phyloP scores from a whole-genome alignment of 805 yeast genomes.

The Metschnikowia vanudenii region DNA sequence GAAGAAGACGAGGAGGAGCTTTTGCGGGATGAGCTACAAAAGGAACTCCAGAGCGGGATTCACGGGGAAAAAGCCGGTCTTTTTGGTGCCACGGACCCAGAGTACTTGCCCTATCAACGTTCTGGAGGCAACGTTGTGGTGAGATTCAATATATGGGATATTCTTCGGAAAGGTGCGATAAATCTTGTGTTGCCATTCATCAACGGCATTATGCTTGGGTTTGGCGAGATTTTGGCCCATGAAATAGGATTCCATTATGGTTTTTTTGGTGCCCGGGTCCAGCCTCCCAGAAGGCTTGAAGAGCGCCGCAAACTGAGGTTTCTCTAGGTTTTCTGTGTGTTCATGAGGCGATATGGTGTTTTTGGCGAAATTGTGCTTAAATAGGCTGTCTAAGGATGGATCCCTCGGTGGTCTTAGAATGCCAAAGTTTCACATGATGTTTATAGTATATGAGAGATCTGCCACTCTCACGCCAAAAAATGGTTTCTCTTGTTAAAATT shows the following conservation, averaged over 20 bases:
- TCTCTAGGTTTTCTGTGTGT: background rate
- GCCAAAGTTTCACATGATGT: too few species aligned
- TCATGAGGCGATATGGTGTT: too few species aligned
- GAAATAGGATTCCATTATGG: slow-evolving; percentile 81
- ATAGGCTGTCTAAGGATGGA: too few species aligned
- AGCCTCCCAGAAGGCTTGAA: slow-evolving; percentile 35
- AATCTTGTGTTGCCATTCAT: slow-evolving; percentile 83
- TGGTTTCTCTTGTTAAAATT: too few species aligned
- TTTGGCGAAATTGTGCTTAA: too few species aligned
- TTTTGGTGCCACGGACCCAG: slow-evolving; percentile 4
- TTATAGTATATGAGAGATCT: too few species aligned
- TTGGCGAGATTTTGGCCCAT: slow-evolving; percentile 93
- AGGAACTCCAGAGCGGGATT: background rate
- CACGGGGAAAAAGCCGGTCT: background rate
- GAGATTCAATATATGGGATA: slow-evolving; percentile 34
- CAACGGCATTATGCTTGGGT: slow-evolving; percentile 93
- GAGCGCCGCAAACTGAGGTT: slow-evolving; percentile 21
- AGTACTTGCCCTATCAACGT: slow-evolving; percentile 7
- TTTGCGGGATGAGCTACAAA: slow-evolving; percentile 3
- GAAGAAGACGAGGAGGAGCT: slow-evolving; percentile 16
- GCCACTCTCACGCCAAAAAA: too few species aligned
- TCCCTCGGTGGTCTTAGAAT: too few species aligned
- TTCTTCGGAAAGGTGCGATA: slow-evolving; percentile 55
- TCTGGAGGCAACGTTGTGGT: slow-evolving; percentile 5
- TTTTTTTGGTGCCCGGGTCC: slow-evolving; percentile 69